Conservation (phyloP, 164 flowering plant genomes). For the Akebia trifoliata region DNA sequence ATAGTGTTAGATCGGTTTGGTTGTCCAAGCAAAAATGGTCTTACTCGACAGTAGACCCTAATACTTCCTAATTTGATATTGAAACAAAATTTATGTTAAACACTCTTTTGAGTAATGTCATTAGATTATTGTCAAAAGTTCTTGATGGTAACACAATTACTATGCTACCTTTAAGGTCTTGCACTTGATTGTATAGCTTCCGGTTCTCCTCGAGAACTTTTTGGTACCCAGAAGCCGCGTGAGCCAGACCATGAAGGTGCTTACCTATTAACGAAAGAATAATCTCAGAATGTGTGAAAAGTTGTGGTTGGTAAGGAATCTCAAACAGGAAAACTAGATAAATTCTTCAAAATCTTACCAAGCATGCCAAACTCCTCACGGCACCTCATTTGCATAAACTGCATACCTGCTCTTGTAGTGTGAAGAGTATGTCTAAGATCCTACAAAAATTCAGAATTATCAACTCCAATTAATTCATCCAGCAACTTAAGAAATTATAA, state of each 20-base stretch:
- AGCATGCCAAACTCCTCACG: slow-evolving; percentile 68
- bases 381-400: slow-evolving; percentile 74
- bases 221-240: too few relatives aligned
- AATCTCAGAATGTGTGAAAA: too few relatives aligned
- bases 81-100: slow-evolving; percentile 1
- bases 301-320: neutral
- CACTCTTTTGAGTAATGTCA: neutral
- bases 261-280: slow-evolving; percentile 34
- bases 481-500: neutral
- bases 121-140: neutral
- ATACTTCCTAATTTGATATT: too few relatives aligned
- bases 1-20: slow-evolving; percentile 48
- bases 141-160: neutral
- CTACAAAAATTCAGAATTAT: slow-evolving; percentile 26
- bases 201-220: slow-evolving; percentile 92
- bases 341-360: slow-evolving; percentile 34
- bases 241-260: slow-evolving; percentile 75
- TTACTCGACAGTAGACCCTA: slow-evolving; percentile 89
- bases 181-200: too few relatives aligned
- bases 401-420: slow-evolving; percentile 76
- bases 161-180: too few relatives aligned
- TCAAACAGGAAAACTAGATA: neutral
- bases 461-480: neutral
- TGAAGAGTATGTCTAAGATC: slow-evolving; percentile 57
- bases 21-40: slow-evolving; percentile 75